A percentile compares a stretch with the other conserved stretches of the same genome.
Evolutionary conservation across 2,329 filamentous ascomycete genomes (phyloP).

Genomic region (Epichloe glyceriae): DNA sequence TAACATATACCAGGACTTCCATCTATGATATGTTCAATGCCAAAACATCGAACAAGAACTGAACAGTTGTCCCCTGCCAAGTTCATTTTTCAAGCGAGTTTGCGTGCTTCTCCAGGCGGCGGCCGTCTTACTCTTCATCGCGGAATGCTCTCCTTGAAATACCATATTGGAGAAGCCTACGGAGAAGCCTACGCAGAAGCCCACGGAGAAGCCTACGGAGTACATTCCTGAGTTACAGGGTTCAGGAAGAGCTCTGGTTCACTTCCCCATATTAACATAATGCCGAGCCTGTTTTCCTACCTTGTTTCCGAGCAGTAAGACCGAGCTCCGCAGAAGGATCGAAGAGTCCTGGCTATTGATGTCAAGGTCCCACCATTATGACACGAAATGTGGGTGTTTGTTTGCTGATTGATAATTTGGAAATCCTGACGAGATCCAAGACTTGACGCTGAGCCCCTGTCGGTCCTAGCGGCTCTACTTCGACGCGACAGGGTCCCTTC

Average conservation of each 20-base stretch:
- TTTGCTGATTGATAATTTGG: constrained; percentile 21
- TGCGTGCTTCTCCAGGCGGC: background rate
- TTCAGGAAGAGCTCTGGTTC: background rate
- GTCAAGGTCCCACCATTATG: constrained; percentile 11
- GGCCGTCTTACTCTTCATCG: background rate
- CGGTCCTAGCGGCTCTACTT: constrained; percentile 8
- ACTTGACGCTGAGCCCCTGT: background rate
- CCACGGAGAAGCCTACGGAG: too few species aligned
- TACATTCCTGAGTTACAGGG: background rate
- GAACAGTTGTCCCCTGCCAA: too few species aligned
- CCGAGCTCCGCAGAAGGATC: constrained; percentile 4
- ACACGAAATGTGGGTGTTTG: constrained; percentile 10
- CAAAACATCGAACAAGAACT: too few species aligned
- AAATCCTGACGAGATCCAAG: constrained; percentile 10
- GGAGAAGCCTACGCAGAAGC: too few species aligned
- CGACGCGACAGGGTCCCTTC: constrained; percentile 10
- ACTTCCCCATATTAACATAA: background rate
- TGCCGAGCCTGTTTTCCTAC: constrained; percentile 6
- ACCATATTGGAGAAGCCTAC: too few species aligned
- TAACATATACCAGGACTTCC: too few species aligned
- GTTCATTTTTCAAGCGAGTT: background rate
- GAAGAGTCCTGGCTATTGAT: background rate
- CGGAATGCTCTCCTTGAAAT: background rate
- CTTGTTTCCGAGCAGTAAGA: constrained; percentile 12
- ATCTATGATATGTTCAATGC: too few species aligned